Conservation (phyloP, 75 land plant genomes). For the Picea glauca region DNA sequence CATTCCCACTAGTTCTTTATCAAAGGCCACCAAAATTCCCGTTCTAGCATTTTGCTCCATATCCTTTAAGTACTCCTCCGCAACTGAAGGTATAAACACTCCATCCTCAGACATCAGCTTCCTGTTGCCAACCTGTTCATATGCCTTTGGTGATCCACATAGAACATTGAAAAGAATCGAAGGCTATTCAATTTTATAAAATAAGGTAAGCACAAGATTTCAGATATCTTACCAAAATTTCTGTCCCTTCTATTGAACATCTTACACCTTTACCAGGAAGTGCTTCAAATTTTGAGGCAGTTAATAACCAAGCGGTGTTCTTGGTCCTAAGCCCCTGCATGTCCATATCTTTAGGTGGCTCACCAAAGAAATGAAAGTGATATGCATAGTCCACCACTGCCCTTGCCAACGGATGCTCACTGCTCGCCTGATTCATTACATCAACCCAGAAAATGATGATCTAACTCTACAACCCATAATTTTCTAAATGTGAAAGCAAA, state of each 20-base stretch:
- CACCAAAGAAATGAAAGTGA: slow-evolving; percentile 28
- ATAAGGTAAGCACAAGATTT: neutral
- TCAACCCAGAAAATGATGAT: neutral
- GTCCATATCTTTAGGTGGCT: slow-evolving; percentile 19
- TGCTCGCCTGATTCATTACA: slow-evolving; percentile 51
- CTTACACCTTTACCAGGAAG: slow-evolving; percentile 68
- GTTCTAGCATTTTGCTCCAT: slow-evolving; percentile 75
- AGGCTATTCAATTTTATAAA: neutral
- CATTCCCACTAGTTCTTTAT: slow-evolving; percentile 48
- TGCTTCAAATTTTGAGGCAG: slow-evolving; percentile 48
- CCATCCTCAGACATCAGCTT: slow-evolving; percentile 49
- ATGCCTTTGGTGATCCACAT: neutral
- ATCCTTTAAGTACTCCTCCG: slow-evolving; percentile 54
- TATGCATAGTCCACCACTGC: slow-evolving; percentile 71
- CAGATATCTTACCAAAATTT: slow-evolving; percentile 35
- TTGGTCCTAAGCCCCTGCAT: slow-evolving; percentile 19
- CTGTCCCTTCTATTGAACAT: slow-evolving; percentile 41
- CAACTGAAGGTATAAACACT: slow-evolving; percentile 45
- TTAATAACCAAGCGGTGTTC: slow-evolving; percentile 18
- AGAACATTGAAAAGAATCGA: neutral
- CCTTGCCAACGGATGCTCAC: slow-evolving; percentile 88
- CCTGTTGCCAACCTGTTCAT: slow-evolving; percentile 61
- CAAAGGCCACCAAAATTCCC: slow-evolving; percentile 74
- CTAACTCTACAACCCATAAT: neutral
- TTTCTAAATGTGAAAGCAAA: neutral